phyloP scores from a whole-genome alignment of 139 green algal genomes.

The Closterium sp. region DNA sequence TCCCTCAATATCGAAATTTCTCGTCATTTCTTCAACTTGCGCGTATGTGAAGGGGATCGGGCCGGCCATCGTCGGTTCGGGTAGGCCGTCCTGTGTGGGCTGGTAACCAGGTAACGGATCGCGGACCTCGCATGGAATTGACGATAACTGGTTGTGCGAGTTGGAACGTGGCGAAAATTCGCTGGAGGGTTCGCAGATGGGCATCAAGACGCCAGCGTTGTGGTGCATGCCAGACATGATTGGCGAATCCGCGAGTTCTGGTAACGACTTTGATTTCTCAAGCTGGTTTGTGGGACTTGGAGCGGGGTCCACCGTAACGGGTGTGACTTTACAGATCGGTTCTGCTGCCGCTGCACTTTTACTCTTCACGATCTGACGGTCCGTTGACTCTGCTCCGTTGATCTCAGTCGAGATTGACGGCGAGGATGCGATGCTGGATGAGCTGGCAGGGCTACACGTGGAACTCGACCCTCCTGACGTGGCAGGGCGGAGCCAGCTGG shows the following conservation, averaged over 20 bases:
- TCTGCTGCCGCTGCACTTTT: not conserved
- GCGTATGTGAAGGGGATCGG: not conserved
- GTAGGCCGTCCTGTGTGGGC: not conserved
- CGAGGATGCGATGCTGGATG: not conserved
- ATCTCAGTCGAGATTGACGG: not conserved
- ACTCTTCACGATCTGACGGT: not conserved
- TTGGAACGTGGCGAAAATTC: not conserved
- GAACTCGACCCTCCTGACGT: not conserved
- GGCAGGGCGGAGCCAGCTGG: not conserved
- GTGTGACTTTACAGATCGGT: not conserved
- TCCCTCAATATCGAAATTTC: not conserved
- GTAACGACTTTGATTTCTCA: not conserved
- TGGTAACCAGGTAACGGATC: not conserved
- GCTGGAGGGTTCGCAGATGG: not conserved
- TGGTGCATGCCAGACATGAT: not conserved
- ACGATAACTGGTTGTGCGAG: not conserved
- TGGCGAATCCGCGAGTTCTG: not conserved
- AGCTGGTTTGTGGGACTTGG: not conserved
- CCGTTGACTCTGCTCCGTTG: not conserved
- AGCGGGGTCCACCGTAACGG: not conserved
- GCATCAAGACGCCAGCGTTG: not conserved
- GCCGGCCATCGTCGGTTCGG: not conserved
- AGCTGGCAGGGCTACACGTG: not conserved
- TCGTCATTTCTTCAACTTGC: slow-evolving; percentile 1
- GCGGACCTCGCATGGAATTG: not conserved